A percentile compares a stretch with the other conserved stretches of the same genome.
Conservation (phyloP, 768 basidiomycete species). For the Tulasnella sp. region DNA sequence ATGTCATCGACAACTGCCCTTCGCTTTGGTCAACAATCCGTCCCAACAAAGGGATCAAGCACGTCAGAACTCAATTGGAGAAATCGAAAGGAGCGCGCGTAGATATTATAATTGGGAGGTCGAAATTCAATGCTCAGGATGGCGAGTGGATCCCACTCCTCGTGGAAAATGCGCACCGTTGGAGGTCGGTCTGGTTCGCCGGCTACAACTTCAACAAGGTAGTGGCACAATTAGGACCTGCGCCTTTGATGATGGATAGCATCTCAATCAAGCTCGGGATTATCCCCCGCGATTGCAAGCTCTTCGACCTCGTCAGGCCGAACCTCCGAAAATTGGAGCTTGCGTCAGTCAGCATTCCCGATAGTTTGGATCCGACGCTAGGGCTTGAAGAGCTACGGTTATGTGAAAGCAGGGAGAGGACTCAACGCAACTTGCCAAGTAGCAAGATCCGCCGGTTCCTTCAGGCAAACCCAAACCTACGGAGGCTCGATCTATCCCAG, state of each 20-base stretch:
- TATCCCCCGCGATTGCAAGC: background rate
- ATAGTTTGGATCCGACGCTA: background rate
- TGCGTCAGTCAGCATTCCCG: background rate
- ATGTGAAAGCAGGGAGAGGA: background rate
- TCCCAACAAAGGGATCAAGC: background rate
- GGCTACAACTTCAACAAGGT: background rate
- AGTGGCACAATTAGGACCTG: background rate
- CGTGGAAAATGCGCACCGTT: background rate
- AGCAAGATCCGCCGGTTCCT: background rate
- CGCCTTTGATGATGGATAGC: background rate
- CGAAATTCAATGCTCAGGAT: background rate
- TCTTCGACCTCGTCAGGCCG: background rate
- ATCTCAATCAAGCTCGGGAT: background rate
- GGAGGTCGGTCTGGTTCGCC: background rate
- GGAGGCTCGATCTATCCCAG: background rate
- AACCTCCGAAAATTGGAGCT: background rate
- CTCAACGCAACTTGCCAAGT: no score
- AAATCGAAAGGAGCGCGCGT: background rate
- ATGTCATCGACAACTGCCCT: background rate
- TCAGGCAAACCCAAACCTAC: background rate
- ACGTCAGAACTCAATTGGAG: background rate
- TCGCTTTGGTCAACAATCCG: background rate
- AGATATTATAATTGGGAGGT: background rate
- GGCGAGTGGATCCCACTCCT: background rate
- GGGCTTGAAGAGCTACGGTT: background rate